Evolutionary conservation across 2,329 filamentous ascomycete genomes (phyloP).

Genomic region (Saccharata proteae): DNA sequence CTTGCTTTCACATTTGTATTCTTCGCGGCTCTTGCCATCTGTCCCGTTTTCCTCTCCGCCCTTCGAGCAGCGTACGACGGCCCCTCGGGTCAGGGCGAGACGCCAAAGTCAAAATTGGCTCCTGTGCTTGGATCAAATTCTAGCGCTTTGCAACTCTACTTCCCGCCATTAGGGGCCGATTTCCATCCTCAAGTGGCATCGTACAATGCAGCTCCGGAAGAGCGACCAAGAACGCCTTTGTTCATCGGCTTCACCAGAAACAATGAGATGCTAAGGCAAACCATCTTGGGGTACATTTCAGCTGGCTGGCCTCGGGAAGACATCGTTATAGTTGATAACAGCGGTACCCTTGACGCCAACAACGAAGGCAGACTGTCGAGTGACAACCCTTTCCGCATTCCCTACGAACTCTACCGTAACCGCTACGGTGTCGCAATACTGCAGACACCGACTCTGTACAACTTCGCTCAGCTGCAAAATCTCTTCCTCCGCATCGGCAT

Average conservation of each 20-base stretch:
- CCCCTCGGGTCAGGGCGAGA: no score
- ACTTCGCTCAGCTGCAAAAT: slow-evolving; percentile 45
- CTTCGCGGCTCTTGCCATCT: no score
- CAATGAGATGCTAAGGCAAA: slow-evolving; percentile 44
- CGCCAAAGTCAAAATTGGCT: no score
- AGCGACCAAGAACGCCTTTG: slow-evolving; percentile 31
- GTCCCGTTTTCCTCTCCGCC: no score
- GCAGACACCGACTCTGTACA: slow-evolving; percentile 39
- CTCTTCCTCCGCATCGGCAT: slow-evolving; percentile 38
- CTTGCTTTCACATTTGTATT: no score
- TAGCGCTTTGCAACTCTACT: slow-evolving; percentile 7
- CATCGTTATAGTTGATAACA: slow-evolving; percentile 50
- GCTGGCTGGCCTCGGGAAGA: slow-evolving; percentile 46
- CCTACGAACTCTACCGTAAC: slow-evolving; percentile 34
- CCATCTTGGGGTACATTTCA: slow-evolving; percentile 45
- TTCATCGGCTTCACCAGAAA: slow-evolving; percentile 49
- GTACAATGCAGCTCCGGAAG: slow-evolving; percentile 8
- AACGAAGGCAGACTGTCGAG: slow-evolving; percentile 34
- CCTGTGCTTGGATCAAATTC: no score
- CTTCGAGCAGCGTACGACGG: no score
- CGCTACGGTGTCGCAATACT: slow-evolving; percentile 37
- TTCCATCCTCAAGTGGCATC: slow-evolving; percentile 8
- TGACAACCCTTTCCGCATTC: slow-evolving; percentile 46
- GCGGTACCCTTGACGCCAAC: slow-evolving; percentile 44
- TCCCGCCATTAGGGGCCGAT: slow-evolving; percentile 7